Conservation (phyloP, 352 stramenopile species). For the Peronospora destructor region DNA sequence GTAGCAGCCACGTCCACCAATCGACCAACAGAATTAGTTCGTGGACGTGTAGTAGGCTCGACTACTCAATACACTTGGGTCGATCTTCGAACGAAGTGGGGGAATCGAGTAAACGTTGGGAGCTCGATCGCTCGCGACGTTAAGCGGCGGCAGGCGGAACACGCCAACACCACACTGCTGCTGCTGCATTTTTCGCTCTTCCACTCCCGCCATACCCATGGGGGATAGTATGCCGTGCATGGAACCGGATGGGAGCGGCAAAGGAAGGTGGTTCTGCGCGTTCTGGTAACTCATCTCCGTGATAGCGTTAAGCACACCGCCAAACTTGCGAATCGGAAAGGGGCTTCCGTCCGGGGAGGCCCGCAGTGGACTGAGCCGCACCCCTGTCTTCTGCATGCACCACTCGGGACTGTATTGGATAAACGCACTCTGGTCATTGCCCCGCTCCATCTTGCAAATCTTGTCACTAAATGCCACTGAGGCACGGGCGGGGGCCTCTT, state of each 20-base stretch:
- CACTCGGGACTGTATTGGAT: constrained; percentile 37
- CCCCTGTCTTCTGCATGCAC: constrained; percentile 50
- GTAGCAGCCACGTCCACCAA: background rate
- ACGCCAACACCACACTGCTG: constrained; percentile 15
- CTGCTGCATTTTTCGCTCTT: constrained; percentile 31
- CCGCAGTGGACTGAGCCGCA: constrained; percentile 56
- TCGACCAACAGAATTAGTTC: constrained; percentile 30
- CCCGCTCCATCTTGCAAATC: constrained; percentile 35
- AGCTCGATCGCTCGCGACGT: constrained; percentile 34
- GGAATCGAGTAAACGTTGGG: constrained; percentile 51
- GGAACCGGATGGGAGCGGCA: constrained; percentile 19
- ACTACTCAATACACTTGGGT: constrained; percentile 50
- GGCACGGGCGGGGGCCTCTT: constrained; percentile 15
- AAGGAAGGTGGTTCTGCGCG: constrained; percentile 35
- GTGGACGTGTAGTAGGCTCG: constrained; percentile 41
- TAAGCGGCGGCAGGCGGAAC: constrained; percentile 57
- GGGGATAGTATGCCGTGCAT: constrained; percentile 28
- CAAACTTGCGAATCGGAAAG: constrained; percentile 26
- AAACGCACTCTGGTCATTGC: constrained; percentile 14
- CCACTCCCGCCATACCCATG: constrained; percentile 25
- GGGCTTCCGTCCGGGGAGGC: constrained; percentile 26
- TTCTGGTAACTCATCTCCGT: constrained; percentile 49
- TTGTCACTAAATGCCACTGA: constrained; percentile 30
- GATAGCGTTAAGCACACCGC: constrained; percentile 42
- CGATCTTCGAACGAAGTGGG: constrained; percentile 72